A percentile compares a stretch with the other conserved stretches of the same genome.
phyloP scores from a whole-genome alignment of 768 basidiomycete genomes.

The Hericium alpestre region DNA sequence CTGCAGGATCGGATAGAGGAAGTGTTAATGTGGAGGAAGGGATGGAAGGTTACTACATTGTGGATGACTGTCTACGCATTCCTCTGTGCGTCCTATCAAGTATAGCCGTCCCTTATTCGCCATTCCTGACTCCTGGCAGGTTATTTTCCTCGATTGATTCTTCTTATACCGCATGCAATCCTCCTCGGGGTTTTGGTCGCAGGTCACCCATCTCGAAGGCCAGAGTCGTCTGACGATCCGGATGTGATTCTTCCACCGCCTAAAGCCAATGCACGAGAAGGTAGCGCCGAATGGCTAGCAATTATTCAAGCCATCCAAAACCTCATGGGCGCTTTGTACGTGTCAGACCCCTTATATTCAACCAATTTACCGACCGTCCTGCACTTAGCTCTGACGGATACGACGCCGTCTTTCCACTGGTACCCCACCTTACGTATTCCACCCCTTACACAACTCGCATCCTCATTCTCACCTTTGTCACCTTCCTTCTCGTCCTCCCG shows the following conservation, averaged over 20 bases:
- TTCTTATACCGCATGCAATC: slow-evolving; percentile 57
- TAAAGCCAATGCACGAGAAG: slow-evolving; percentile 38
- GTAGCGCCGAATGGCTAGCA: slow-evolving; percentile 70
- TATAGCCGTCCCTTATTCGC: not conserved
- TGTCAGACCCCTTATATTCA: slow-evolving; percentile 3
- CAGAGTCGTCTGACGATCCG: not conserved
- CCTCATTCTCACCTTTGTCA: slow-evolving; percentile 35
- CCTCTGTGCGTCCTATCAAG: slow-evolving; percentile 46
- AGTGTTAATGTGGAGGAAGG: slow-evolving; percentile 70
- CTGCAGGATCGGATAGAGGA: slow-evolving; percentile 82
- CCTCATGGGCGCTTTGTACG: slow-evolving; percentile 76
- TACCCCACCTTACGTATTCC: slow-evolving; percentile 38
- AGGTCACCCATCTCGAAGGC: slow-evolving; percentile 39
- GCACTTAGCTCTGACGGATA: slow-evolving; percentile 49
- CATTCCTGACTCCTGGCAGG: slow-evolving; percentile 31
- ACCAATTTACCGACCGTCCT: slow-evolving; percentile 5
- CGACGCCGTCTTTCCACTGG: slow-evolving; percentile 40
- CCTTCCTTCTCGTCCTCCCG: slow-evolving; percentile 34
- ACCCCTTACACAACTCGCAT: slow-evolving; percentile 46
- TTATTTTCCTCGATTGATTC: slow-evolving; percentile 61
- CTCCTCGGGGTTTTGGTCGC: slow-evolving; percentile 58
- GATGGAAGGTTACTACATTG: slow-evolving; percentile 57
- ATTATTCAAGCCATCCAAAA: slow-evolving; percentile 88
- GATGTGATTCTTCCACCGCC: slow-evolving; percentile 20
- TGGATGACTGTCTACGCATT: slow-evolving; percentile 76